Base-by-base conservation (phyloP, 2,329 filamentous ascomycete genomes). In the Aspergillus novoparasiticus region DNA sequence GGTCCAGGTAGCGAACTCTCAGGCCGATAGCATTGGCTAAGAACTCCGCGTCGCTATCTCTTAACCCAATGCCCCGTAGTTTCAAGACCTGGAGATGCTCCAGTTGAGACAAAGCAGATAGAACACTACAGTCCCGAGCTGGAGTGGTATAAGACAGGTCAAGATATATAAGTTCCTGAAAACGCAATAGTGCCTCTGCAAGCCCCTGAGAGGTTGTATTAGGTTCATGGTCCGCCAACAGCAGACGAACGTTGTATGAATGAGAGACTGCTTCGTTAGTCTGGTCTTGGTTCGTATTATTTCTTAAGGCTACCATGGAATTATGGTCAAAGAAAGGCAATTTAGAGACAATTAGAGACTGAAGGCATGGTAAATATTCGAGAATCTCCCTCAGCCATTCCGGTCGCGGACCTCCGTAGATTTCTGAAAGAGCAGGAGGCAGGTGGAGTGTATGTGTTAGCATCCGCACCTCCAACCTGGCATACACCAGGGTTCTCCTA, bases 301-400 rank as follows among this genome's bases (percentile, higher is more conserved):
- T 71, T 58, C 77, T 81, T 60, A 88, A 70, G 2, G 82, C 83
- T 61, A 82, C 76, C 59, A 89, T 80, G 21, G 85, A 80, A 64
- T 82, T 82, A 71, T 89, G 86, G 61, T 89, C 87, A 69, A 89
- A 88, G 71, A 88, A 88, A 0, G 86, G 85, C 55, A 89, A 73
- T 34, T 81, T 82, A 19, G 85, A 82, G 12, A 89, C 86, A 62
- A 88, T 81, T 56, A 89, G 75, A 1, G 84, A 86, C 67, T 89
- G 87, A 19, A 89, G 75, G 58, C 83, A 82, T 3, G 87, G 87
- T 23, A 89, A 76, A 59, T 79, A 81, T 59, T 87, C 84, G 26
- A 89, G 78, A 5, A 88, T 79, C 63, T 88, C 86, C 56, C 83
- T 79, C 43, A 89, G 75, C 87, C 87, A 89, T 62, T 84, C 84